Percentiles rank a stretch among this genome's conserved stretches.
Evolutionary conservation across 768 basidiomycete genomes (phyloP).

Genomic region (Filobasidium wieringae): DNA sequence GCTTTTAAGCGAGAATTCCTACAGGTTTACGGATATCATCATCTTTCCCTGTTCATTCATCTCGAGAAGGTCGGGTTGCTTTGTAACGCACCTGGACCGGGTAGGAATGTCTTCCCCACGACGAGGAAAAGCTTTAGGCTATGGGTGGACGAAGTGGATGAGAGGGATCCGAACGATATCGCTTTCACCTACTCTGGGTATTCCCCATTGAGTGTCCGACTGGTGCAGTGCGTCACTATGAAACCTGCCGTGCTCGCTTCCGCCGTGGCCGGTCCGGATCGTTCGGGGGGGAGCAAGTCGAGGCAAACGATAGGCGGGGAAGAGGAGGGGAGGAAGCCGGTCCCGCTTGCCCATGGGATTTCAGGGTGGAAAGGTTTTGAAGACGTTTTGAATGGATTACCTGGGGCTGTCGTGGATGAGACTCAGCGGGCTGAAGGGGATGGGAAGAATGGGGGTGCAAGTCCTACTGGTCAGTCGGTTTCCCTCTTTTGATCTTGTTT

Average conservation of each 20-base stretch:
- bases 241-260: slow-evolving; percentile 63
- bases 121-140: slow-evolving; percentile 76
- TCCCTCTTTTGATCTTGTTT: not conserved
- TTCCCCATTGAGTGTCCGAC: slow-evolving; percentile 79
- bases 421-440: slow-evolving; percentile 33
- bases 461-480: slow-evolving; percentile 13
- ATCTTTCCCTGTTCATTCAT: slow-evolving; percentile 41
- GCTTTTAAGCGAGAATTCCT: slow-evolving; percentile 82
- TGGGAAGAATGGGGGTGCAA: slow-evolving; percentile 13
- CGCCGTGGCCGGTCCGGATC: slow-evolving; percentile 7
- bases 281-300: slow-evolving; percentile 48
- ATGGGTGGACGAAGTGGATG: slow-evolving; percentile 72
- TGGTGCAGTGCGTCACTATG: slow-evolving; percentile 86
- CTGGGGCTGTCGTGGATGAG: slow-evolving; percentile 77
- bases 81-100: slow-evolving; percentile 50
- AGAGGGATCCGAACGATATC: slow-evolving; percentile 67
- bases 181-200: slow-evolving; percentile 94
- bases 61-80: slow-evolving; percentile 42
- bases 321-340: slow-evolving; percentile 37
- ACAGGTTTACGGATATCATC: slow-evolving; percentile 65
- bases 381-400: slow-evolving; percentile 67
- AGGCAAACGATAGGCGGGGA: slow-evolving; percentile 29
- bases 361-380: slow-evolving; percentile 97
- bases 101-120: slow-evolving; percentile 54
- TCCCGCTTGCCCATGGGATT: slow-evolving; percentile 72